These are phyloP conservation scores for Tetrapisispora fleetii DNA, from an alignment of 805 yeast species.

Conservation along the genomic window DNA sequence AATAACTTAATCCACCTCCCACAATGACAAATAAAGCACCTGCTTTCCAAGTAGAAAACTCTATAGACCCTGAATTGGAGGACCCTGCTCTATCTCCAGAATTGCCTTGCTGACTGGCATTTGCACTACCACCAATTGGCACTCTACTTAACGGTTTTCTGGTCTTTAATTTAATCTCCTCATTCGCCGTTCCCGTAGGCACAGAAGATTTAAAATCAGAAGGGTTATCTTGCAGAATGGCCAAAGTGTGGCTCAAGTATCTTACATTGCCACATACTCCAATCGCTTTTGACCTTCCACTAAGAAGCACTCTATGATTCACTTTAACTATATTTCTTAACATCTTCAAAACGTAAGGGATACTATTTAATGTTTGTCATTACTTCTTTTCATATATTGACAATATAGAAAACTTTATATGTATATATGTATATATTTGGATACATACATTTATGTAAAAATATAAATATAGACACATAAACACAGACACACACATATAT, in stretches of 20 bases:
- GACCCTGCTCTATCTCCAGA: constrained; percentile 9
- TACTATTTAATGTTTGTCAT: too few species aligned
- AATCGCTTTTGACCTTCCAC: too few species aligned
- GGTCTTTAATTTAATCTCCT: neutral
- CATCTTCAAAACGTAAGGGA: neutral
- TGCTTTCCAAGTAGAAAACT: constrained; percentile 81
- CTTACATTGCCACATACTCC: neutral
- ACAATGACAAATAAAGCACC: constrained; percentile 52
- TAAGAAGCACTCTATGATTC: neutral
- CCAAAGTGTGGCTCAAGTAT: neutral
- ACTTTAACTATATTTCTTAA: neutral
- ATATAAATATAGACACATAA: too few species aligned
- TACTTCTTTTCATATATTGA: neutral
- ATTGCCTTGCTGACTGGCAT: neutral
- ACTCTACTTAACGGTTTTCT: constrained; percentile 59
- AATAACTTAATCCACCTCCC: constrained; percentile 64
- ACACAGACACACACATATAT: too few species aligned
- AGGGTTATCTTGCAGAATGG: neutral
- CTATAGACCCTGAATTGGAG: constrained; percentile 36
- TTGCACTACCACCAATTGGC: constrained; percentile 51
- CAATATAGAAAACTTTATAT: neutral
- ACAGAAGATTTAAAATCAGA: neutral
- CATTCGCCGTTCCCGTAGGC: neutral
- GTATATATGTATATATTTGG: neutral
- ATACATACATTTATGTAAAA: too few species aligned